phyloP scores from a whole-genome alignment of 345 rosid genomes.

The Brassica napus region DNA sequence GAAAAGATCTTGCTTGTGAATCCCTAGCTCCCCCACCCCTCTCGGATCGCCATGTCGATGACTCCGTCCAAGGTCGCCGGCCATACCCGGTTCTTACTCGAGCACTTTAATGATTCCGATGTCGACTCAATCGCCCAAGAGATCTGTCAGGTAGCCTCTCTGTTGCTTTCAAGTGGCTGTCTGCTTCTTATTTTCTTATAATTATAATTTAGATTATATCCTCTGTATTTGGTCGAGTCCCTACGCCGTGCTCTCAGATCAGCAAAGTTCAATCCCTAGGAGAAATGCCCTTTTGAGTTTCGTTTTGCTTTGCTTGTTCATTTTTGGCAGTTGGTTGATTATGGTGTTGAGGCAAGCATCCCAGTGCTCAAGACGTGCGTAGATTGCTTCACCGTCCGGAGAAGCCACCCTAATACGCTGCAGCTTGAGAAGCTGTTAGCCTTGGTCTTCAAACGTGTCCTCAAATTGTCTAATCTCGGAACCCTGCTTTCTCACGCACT shows the following conservation, averaged over 20 bases:
- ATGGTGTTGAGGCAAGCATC: neutral
- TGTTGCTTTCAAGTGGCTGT: too few relatives aligned
- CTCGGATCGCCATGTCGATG: conserved; percentile 49
- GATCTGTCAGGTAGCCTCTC: conserved; percentile 57
- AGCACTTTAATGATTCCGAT: conserved; percentile 56
- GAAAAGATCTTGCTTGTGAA: neutral
- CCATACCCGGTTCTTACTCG: conserved; percentile 74
- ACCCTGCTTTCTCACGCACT: neutral
- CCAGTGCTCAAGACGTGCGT: neutral
- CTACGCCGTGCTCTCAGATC: too few relatives aligned
- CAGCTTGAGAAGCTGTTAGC: neutral
- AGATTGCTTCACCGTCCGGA: neutral
- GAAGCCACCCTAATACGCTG: neutral
- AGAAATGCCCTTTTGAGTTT: too few relatives aligned
- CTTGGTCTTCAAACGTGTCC: neutral
- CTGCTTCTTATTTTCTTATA: too few relatives aligned
- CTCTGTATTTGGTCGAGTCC: too few relatives aligned
- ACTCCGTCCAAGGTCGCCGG: conserved; percentile 51
- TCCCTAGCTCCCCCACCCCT: neutral
- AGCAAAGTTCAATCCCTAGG: too few relatives aligned
- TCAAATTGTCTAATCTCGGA: neutral
- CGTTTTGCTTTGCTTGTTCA: too few relatives aligned
- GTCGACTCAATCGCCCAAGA: conserved; percentile 59
- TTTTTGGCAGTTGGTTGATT: neutral
- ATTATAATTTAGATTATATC: too few relatives aligned